These are phyloP conservation scores for Lasiodiplodia sp. DNA, from an alignment of 2,329 filamentous ascomycete species.

Conservation along the genomic window DNA sequence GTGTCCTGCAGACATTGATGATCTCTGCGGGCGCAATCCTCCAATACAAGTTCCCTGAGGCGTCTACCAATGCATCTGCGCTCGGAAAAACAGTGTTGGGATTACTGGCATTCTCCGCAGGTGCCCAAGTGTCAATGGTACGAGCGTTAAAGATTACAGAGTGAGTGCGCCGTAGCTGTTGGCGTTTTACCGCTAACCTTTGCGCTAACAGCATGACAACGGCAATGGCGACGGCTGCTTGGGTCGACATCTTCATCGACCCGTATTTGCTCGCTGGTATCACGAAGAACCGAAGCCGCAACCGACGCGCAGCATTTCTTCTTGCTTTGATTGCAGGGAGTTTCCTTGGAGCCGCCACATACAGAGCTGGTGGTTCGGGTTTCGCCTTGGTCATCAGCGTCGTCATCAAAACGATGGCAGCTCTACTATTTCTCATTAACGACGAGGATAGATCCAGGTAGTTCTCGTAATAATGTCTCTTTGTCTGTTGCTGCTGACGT, in stretches of 20 bases:
- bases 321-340: conserved; percentile 19
- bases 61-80: background rate
- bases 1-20: background rate
- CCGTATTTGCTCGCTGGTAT: background rate
- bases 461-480: too few relatives aligned
- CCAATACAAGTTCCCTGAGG: background rate
- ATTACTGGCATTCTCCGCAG: conserved; percentile 1
- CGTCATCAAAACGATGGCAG: background rate
- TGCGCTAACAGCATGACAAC: conserved; percentile 18
- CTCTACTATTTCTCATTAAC: background rate
- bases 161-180: too few relatives aligned
- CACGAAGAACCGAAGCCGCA: conserved; percentile 13
- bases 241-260: conserved; percentile 28
- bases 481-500: too few relatives aligned
- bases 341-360: conserved; percentile 23
- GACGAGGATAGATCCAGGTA: background rate
- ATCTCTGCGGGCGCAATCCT: background rate
- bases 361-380: background rate
- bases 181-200: too few relatives aligned
- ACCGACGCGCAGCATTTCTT: conserved; percentile 24
- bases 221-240: conserved; percentile 29
- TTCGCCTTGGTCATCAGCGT: conserved; percentile 1
- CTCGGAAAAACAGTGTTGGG: background rate
- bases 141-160: conserved; percentile 14
- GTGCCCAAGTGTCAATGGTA: background rate